Base-by-base conservation (phyloP, 1,284 basidiomycete species). In the Malassezia globosa region DNA sequence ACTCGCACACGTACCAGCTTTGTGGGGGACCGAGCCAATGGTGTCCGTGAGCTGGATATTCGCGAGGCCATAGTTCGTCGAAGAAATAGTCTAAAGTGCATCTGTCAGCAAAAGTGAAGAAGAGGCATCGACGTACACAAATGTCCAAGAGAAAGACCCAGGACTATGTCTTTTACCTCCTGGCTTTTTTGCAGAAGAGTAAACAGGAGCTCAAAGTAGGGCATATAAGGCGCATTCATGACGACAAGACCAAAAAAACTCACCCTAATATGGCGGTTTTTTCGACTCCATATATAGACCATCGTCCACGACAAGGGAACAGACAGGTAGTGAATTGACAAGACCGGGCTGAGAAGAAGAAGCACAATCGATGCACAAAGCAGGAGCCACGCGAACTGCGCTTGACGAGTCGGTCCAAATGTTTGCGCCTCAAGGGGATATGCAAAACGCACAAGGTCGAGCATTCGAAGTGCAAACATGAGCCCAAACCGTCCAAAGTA, bases 391-490 rank as follows among this genome's bases (percentile, higher is more conserved):
- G 90, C 83, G 73, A 92, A 97, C 70, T 94, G 89, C 26, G 90
- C 89, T 10, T 53, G 55, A 6, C 48, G 38, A 33, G 80, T 79
- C 57, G 89, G 87, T 24, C 85, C 82, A 72, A 92, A 97, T 1
- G 87, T 87, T 22, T 87, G 88, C 72, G 95, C 88, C 73, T 97
- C 92, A 1, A 97, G 76, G 81, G 95, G 85, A 42, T 88, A 80
- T 47, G 87, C 88, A 70, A 96, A 97, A 45, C 92, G 78, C 87
- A 96, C 90, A 69, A 95, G 90, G 78, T 96, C 96, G 78, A 95
- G 94, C 49, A 97, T 77, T 72, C 96, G 90, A 74, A 97, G 94
- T 27, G 59, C 37, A 13, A 39, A 16, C 1, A 13, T 16, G n/a
- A 96, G 75, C 2, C 84, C 86, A 59, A 96, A 79, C 0, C 83